Conservation (phyloP, 768 basidiomycete species). For the Boletus fagicola region DNA sequence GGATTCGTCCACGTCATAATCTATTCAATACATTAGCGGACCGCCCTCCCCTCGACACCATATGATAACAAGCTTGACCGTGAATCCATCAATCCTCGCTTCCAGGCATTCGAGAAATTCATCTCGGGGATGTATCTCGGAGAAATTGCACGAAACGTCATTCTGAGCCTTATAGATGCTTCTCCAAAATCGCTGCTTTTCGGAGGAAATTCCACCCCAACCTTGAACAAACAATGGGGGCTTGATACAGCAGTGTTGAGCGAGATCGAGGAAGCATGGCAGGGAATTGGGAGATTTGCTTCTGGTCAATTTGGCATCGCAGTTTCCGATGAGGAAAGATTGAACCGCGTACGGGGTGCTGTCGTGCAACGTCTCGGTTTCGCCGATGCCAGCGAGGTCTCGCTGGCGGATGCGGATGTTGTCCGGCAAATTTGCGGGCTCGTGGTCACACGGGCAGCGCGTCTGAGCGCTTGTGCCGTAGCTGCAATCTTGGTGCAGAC, state of each 20-base stretch:
- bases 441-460: slow-evolving; percentile 79
- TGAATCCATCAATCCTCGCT: slow-evolving; percentile 88
- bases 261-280: slow-evolving; percentile 76
- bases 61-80: slow-evolving; percentile 93
- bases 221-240: slow-evolving; percentile 88
- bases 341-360: slow-evolving; percentile 58
- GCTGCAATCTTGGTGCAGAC: slow-evolving; percentile 87
- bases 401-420: slow-evolving; percentile 64
- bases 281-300: slow-evolving; percentile 37
- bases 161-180: slow-evolving; percentile 79
- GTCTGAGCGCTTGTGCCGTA: slow-evolving; percentile 82
- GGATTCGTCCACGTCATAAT: background rate
- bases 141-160: slow-evolving; percentile 84
- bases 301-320: slow-evolving; percentile 18
- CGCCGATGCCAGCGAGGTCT: slow-evolving; percentile 46
- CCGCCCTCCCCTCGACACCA: slow-evolving; percentile 80
- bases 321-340: slow-evolving; percentile 27
- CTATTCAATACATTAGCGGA: slow-evolving; percentile 49
- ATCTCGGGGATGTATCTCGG: slow-evolving; percentile 99
- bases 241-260: slow-evolving; percentile 94
- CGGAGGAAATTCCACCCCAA: slow-evolving; percentile 66
- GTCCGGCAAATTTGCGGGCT: slow-evolving; percentile 77
- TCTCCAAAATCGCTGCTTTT: slow-evolving; percentile 73
- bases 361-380: slow-evolving; percentile 65
- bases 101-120: slow-evolving; percentile 97